These are phyloP conservation scores for Blechomonas ayalai DNA, from an alignment of 208 protist genomes.

Conservation along the genomic window DNA sequence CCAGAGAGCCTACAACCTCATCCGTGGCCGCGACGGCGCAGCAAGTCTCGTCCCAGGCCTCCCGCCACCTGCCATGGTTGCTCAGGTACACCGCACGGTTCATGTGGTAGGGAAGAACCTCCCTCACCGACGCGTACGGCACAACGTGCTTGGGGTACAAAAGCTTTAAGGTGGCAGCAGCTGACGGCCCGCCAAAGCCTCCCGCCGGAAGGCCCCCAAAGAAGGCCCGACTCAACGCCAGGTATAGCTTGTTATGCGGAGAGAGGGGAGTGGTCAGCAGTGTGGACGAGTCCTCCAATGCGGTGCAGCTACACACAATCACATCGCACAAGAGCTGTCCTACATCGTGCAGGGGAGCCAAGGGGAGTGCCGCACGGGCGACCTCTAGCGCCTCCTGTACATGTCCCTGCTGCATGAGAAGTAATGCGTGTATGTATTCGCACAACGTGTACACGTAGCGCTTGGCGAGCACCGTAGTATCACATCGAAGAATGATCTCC, in stretches of 20 bases:
- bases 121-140: conserved; percentile 36
- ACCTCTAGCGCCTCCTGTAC: conserved; percentile 32
- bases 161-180: conserved; percentile 18
- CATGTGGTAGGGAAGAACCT: conserved; percentile 65
- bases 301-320: conserved; percentile 30
- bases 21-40: conserved; percentile 63
- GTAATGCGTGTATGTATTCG: conserved; percentile 65
- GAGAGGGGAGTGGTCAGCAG: conserved; percentile 37
- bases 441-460: conserved; percentile 32
- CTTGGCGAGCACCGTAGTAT: conserved; percentile 1
- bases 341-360: conserved; percentile 10
- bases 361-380: conserved; percentile 14
- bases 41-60: conserved; percentile 58
- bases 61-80: conserved; percentile 13
- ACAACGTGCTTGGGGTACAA: conserved; percentile 42
- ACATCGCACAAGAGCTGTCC: conserved; percentile 31
- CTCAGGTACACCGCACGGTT: conserved; percentile 41
- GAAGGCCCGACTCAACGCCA: conserved; percentile 57
- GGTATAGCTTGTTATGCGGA: conserved; percentile 38
- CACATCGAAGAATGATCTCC: conserved; percentile 19
- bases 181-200: conserved; percentile 23
- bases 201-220: conserved; percentile 50
- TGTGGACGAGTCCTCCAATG: conserved; percentile 53
- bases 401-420: conserved; percentile 60
- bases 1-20: conserved; percentile 60